These are phyloP conservation scores for Wickerhamiella nectarea DNA, from an alignment of 805 yeast species.

Conservation along the genomic window DNA sequence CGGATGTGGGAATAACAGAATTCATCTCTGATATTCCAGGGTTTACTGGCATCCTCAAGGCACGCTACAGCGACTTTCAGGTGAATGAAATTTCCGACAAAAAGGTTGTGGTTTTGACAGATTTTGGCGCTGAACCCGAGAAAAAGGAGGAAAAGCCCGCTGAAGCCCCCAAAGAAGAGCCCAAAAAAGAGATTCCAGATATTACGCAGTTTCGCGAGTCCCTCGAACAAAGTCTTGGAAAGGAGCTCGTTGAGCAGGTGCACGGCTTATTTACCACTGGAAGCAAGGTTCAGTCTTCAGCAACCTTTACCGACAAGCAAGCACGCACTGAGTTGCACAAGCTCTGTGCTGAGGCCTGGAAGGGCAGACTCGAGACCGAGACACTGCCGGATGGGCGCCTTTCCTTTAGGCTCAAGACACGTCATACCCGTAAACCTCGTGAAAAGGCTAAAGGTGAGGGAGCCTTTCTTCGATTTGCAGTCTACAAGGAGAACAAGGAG, in stretches of 20 bases:
- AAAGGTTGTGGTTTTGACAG: constrained; percentile 58
- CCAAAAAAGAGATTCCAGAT: constrained; percentile 5
- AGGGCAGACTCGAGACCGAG: constrained; percentile 60
- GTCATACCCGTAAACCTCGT: constrained; percentile 2
- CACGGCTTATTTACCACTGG: constrained; percentile 43
- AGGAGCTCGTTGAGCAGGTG: constrained; percentile 42
- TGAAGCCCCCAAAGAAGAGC: not conserved
- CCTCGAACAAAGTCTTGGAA: constrained; percentile 44
- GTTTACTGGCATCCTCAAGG: constrained; percentile 69
- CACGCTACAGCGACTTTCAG: constrained; percentile 81
- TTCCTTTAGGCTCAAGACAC: constrained; percentile 38
- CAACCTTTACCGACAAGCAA: constrained; percentile 50
- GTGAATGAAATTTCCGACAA: constrained; percentile 81
- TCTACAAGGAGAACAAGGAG: constrained; percentile 90
- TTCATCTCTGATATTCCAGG: constrained; percentile 46
- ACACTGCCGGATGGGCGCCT: constrained; percentile 41
- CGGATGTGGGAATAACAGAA: constrained; percentile 77
- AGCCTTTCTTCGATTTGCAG: constrained; percentile 51
- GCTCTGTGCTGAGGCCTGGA: constrained; percentile 57
- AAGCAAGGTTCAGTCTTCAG: constrained; percentile 42
- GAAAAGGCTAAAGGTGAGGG: constrained; percentile 10
- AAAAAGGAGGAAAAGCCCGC: constrained; percentile 23
- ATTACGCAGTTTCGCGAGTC: constrained; percentile 31
- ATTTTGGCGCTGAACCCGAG: constrained; percentile 49
- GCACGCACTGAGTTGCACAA: constrained; percentile 71